Conservation (phyloP, 1,139 yeast species). For the Debaryomycetaceae sp. region DNA sequence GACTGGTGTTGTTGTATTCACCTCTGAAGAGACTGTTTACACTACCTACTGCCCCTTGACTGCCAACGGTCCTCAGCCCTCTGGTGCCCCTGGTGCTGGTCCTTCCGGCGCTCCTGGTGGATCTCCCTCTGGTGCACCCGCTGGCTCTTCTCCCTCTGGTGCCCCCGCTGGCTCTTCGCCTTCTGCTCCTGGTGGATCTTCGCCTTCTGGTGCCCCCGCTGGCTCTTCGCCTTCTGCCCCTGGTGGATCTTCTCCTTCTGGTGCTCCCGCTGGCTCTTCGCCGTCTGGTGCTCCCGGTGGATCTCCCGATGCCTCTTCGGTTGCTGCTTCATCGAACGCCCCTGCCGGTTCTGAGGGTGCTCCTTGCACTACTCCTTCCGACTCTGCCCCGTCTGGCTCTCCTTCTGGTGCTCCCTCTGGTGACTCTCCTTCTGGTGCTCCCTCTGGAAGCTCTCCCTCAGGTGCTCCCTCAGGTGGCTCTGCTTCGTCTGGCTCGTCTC, state of each 20-base stretch:
- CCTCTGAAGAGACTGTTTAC: slow-evolving; percentile 8
- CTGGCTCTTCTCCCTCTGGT: slow-evolving; percentile 1
- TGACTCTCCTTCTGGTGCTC: too few relatives aligned
- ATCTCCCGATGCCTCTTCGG: slow-evolving; percentile 2
- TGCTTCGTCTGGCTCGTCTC: background rate
- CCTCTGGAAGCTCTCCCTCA: too few relatives aligned
- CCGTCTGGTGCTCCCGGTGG: slow-evolving; percentile 8
- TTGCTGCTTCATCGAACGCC: too few relatives aligned
- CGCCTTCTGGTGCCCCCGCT: slow-evolving; percentile 14
- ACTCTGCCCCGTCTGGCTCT: slow-evolving; percentile 7
- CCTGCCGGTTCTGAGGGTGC: too few relatives aligned
- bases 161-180: slow-evolving; percentile 6
- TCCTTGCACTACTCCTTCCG: too few relatives aligned
- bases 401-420: too few relatives aligned
- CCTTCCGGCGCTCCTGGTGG: too few relatives aligned
- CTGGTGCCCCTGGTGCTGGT: too few relatives aligned
- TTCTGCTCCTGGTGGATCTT: slow-evolving; percentile 9
- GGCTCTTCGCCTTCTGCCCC: slow-evolving; percentile 4
- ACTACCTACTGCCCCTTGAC: slow-evolving; percentile 14
- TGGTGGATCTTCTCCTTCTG: slow-evolving; percentile 1
- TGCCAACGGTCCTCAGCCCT: too few relatives aligned
- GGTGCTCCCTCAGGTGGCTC: too few relatives aligned
- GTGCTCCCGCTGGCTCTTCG: slow-evolving; percentile 5
- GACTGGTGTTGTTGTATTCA: slow-evolving; percentile 20
- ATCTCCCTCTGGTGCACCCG: slow-evolving; percentile 1